phyloP scores from a whole-genome alignment of 192 early-diverging fungal genomes.

The Umbelopsis ramanniana region DNA sequence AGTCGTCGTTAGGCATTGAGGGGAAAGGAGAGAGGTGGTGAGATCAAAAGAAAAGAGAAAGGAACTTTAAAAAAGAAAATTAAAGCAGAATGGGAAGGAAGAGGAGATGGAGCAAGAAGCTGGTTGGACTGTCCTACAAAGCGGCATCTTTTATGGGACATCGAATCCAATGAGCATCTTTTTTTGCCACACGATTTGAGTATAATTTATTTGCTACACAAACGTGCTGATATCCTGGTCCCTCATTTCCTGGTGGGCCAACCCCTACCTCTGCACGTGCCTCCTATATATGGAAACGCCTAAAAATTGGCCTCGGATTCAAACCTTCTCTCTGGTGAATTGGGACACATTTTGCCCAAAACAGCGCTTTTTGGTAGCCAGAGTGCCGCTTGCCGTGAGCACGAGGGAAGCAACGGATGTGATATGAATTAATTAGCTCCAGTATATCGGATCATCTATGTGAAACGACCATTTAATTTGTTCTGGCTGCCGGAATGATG shows the following conservation, averaged over 20 bases:
- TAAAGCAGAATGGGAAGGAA: no score
- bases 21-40: not conserved
- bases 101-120: not conserved
- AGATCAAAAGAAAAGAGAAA: not conserved
- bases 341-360: not conserved
- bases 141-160: not conserved
- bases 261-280: not conserved
- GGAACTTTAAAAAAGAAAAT: no score
- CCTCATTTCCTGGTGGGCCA: not conserved
- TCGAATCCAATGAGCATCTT: conserved; percentile 10
- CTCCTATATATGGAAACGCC: not conserved
- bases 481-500: no score
- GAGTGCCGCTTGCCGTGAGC: no score
- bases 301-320: no score
- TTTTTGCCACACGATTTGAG: conserved; percentile 10
- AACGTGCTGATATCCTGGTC: conserved; percentile 4
- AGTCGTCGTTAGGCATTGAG: not conserved
- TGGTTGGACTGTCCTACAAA: not conserved
- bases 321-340: not conserved
- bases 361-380: not conserved
- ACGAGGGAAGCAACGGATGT: no score
- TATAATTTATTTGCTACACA: not conserved
- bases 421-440: no score
- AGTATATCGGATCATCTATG: no score
- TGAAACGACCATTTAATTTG: no score